phyloP scores from a whole-genome alignment of 768 basidiomycete species.

The Lactarius evosmus region DNA sequence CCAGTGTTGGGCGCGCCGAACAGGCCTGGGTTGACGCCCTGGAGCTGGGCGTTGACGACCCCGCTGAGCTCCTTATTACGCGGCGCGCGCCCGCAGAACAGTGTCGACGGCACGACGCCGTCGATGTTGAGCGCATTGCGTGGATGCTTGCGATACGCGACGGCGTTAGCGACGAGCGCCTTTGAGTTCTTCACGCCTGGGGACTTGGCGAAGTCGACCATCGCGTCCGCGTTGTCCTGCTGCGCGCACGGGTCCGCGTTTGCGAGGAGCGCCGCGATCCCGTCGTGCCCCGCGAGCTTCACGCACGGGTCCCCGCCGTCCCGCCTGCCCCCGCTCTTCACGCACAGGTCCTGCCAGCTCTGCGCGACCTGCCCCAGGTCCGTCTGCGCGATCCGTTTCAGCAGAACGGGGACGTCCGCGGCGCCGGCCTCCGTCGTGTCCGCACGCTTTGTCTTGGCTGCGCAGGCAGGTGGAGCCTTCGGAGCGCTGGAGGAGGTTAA shows the following conservation, averaged over 20 bases:
- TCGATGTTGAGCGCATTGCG: slow-evolving; percentile 44
- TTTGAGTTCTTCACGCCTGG: slow-evolving; percentile 40
- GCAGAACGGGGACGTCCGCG: too few relatives aligned
- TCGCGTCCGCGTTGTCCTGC: slow-evolving; percentile 47
- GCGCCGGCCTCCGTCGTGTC: slow-evolving; percentile 12
- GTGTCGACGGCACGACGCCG: slow-evolving; percentile 45
- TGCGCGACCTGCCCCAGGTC: slow-evolving; percentile 41
- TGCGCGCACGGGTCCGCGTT: slow-evolving; percentile 48
- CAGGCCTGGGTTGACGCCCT: slow-evolving; percentile 50
- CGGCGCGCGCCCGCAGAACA: slow-evolving; percentile 55
- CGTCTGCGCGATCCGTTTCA: slow-evolving; percentile 36
- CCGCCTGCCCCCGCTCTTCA: slow-evolving; percentile 38
- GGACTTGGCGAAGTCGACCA: slow-evolving; percentile 50
- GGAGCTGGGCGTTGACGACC: slow-evolving; percentile 53
- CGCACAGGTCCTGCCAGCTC: slow-evolving; percentile 46
- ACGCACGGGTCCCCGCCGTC: slow-evolving; percentile 43
- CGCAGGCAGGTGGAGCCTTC: slow-evolving; percentile 19
- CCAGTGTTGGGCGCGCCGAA: slow-evolving; percentile 50
- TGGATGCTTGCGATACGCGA: slow-evolving; percentile 43
- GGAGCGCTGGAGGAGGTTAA: not conserved
- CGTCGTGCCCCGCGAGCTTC: slow-evolving; percentile 39
- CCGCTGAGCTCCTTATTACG: slow-evolving; percentile 49
- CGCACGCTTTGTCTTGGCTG: slow-evolving; percentile 15
- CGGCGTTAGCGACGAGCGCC: slow-evolving; percentile 42
- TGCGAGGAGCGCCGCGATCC: slow-evolving; percentile 44